phyloP scores from a whole-genome alignment of 106 monocot species.

The Dactylorhiza incarnata region DNA sequence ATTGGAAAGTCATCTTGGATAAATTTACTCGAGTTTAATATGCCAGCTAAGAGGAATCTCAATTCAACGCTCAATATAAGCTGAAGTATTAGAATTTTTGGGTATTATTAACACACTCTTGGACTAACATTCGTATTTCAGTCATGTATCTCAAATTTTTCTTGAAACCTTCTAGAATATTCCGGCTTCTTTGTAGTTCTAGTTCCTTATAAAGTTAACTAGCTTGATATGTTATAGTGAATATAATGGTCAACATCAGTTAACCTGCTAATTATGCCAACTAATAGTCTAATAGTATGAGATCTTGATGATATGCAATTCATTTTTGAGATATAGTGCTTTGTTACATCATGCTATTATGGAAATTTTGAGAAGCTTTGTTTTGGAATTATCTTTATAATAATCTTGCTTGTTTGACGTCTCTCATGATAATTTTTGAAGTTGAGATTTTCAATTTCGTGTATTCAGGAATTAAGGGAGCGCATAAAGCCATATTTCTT shows the following conservation, averaged over 20 bases:
- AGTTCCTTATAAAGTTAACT: not conserved
- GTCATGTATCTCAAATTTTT: not conserved
- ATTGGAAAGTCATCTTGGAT: not conserved
- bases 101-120: not conserved
- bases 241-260: not conserved
- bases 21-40: not conserved
- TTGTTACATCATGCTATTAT: not conserved
- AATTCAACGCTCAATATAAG: not conserved
- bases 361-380: not conserved
- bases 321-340: not conserved
- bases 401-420: not conserved
- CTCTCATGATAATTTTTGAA: not conserved
- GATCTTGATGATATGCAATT: not conserved
- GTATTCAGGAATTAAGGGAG: slow-evolving; percentile 68
- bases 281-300: not conserved
- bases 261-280: not conserved
- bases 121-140: not conserved
- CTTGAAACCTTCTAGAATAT: not conserved
- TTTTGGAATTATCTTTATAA: not conserved
- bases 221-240: not conserved
- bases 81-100: not conserved
- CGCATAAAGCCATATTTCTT: slow-evolving; percentile 91
- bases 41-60: not conserved
- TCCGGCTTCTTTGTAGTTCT: not conserved
- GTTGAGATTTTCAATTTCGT: slow-evolving; percentile 2